Evolutionary conservation across 768 basidiomycete species (phyloP).

Genomic region (Russula virescens): DNA sequence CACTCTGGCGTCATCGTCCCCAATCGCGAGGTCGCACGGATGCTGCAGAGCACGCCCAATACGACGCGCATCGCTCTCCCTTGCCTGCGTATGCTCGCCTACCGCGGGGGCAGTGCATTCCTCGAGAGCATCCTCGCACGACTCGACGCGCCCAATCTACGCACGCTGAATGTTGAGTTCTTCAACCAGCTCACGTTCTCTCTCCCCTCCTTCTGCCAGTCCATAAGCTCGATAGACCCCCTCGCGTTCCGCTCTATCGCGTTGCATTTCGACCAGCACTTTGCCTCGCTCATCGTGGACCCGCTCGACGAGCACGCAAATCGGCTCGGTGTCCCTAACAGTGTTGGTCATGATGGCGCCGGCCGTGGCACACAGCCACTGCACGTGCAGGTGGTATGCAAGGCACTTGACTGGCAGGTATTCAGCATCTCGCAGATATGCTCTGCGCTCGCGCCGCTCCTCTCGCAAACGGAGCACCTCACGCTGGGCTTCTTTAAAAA

Average conservation of each 20-base stretch:
- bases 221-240: background rate
- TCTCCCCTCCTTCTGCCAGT: background rate
- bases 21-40: too few species aligned
- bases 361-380: too few species aligned
- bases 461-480: too few species aligned
- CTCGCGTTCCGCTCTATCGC: background rate
- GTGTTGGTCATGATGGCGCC: too few species aligned
- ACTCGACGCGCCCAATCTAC: background rate
- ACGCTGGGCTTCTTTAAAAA: too few species aligned
- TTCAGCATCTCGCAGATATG: too few species aligned
- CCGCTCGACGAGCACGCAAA: background rate
- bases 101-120: slow-evolving; percentile 2
- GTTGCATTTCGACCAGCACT: background rate
- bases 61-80: background rate
- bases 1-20: background rate
- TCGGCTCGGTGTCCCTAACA: too few species aligned
- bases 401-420: too few species aligned
- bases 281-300: background rate
- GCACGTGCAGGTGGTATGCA: too few species aligned
- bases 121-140: background rate
- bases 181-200: slow-evolving; percentile 7
- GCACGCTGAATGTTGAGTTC: background rate
- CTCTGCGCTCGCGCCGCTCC: too few species aligned
- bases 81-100: background rate
- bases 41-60: too few species aligned